Evolutionary conservation across 768 basidiomycete genomes (phyloP).

Genomic region (Polyporus arcularius): DNA sequence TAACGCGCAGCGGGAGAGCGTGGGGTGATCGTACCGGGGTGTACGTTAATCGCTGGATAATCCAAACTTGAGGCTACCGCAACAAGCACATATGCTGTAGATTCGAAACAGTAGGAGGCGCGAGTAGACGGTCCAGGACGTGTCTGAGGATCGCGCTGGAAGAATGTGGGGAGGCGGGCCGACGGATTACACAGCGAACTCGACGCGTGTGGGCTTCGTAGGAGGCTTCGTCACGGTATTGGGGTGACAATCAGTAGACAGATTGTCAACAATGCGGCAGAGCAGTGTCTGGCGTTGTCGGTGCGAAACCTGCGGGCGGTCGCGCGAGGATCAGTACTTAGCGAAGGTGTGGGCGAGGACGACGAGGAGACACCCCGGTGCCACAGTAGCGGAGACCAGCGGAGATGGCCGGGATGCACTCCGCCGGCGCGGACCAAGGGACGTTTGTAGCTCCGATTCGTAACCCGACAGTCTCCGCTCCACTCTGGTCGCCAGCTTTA

Average conservation of each 20-base stretch:
- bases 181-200: background rate
- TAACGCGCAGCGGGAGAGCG: background rate
- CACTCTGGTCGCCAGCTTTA: too few species aligned
- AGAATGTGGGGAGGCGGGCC: background rate
- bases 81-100: constrained; percentile 4
- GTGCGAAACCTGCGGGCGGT: background rate
- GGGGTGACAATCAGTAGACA: background rate
- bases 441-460: too few species aligned
- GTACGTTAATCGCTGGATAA: background rate
- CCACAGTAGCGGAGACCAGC: background rate
- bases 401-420: too few species aligned
- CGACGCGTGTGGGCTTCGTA: background rate
- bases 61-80: constrained; percentile 10
- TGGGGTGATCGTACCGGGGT: constrained; percentile 1
- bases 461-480: too few species aligned
- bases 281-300: background rate
- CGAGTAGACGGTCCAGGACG: background rate
- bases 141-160: constrained; percentile 4
- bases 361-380: constrained; percentile 3
- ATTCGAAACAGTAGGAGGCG: background rate
- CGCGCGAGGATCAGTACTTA: background rate
- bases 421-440: too few species aligned
- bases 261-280: background rate
- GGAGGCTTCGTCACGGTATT: background rate
- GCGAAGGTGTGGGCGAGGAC: constrained; percentile 11